Conservation (phyloP, 495 filamentous ascomycete genomes). For the Clavariopsis aquatica region DNA sequence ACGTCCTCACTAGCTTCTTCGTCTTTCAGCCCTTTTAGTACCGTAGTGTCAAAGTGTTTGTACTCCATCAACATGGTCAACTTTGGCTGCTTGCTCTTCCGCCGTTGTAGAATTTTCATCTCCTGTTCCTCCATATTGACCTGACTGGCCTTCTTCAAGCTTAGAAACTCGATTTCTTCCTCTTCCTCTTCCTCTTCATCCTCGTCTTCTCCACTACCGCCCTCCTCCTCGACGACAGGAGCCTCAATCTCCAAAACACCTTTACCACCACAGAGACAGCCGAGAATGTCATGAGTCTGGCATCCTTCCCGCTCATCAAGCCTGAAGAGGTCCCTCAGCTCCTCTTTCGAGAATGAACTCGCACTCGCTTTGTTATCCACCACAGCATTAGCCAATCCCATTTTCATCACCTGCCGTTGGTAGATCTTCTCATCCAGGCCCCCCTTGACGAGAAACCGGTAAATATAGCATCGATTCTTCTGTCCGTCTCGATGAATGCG, state of each 20-base stretch:
- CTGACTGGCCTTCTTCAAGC: constrained; percentile 59
- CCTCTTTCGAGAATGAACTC: constrained; percentile 65
- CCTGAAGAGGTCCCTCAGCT: constrained; percentile 71
- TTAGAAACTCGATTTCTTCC: constrained; percentile 49
- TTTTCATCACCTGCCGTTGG: constrained; percentile 78
- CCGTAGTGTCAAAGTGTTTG: constrained; percentile 60
- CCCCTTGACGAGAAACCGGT: constrained; percentile 70
- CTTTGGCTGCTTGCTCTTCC: constrained; percentile 65
- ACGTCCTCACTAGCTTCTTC: constrained; percentile 33
- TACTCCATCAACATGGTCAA: constrained; percentile 65
- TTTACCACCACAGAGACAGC: constrained; percentile 65
- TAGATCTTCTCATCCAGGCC: constrained; percentile 82
- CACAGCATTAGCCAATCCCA: constrained; percentile 67
- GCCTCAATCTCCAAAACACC: constrained; percentile 44
- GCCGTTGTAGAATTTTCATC: constrained; percentile 46
- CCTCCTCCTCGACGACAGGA: constrained; percentile 33
- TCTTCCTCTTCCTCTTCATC: constrained; percentile 28
- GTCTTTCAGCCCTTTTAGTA: constrained; percentile 42
- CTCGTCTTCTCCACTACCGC: constrained; percentile 30
- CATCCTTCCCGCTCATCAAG: constrained; percentile 61
- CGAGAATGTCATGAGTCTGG: constrained; percentile 72
- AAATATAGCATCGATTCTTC: constrained; percentile 69
- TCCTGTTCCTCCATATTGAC: constrained; percentile 66
- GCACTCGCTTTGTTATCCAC: constrained; percentile 64
- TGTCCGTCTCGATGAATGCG: constrained; percentile 80